phyloP scores from a whole-genome alignment of 345 rosid species.

The Ricinus communis region DNA sequence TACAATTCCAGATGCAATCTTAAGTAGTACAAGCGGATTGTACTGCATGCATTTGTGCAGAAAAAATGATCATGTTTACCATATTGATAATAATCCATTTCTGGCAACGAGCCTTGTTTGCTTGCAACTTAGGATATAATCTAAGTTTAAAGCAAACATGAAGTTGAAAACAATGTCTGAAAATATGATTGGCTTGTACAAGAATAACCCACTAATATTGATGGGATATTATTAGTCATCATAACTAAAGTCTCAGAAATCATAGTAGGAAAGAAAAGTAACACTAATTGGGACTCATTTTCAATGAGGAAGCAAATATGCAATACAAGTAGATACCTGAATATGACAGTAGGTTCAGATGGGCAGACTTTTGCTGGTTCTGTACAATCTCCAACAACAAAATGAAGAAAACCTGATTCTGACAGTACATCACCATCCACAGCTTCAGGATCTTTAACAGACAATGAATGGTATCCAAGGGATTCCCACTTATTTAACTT shows the following conservation, averaged over 20 bases:
- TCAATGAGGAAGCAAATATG: slow-evolving; percentile 1
- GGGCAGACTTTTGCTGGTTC: slow-evolving; percentile 57
- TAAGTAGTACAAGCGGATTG: not conserved
- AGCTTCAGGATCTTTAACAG: slow-evolving; percentile 57
- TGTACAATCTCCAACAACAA: slow-evolving; percentile 84
- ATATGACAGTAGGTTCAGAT: slow-evolving; percentile 66
- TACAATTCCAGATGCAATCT: not conserved
- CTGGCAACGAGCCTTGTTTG: not conserved
- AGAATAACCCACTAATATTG: not conserved
- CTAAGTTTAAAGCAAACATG: not conserved
- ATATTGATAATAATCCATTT: not conserved
- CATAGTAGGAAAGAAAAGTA: not conserved
- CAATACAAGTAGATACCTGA: slow-evolving; percentile 50
- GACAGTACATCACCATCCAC: slow-evolving; percentile 41
- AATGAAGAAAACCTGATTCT: slow-evolving; percentile 62
- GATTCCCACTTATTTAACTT: slow-evolving; percentile 72
- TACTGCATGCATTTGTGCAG: not conserved
- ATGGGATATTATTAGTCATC: not conserved
- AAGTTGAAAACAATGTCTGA: not conserved
- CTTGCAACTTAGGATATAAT: not conserved
- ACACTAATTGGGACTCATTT: not conserved
- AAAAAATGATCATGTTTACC: not conserved
- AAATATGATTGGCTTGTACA: not conserved
- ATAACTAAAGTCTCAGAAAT: not conserved
- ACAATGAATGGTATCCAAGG: slow-evolving; percentile 65